These are phyloP conservation scores for Terfezia boudieri DNA, from an alignment of 495 filamentous ascomycete genomes.

Conservation along the genomic window DNA sequence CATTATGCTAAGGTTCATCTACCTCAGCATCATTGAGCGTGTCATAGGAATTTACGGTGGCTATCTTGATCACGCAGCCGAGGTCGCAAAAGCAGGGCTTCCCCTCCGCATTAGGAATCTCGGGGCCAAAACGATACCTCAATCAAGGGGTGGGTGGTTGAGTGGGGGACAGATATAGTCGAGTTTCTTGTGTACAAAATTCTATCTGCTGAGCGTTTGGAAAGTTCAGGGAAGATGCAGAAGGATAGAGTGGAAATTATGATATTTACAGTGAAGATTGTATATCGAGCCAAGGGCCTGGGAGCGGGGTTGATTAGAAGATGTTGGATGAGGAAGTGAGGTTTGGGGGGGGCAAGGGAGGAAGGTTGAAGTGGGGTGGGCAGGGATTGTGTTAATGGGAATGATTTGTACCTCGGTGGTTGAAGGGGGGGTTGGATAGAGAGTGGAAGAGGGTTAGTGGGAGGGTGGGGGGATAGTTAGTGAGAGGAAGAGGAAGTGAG, in stretches of 20 bases:
- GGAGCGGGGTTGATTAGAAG: conserved; percentile 34
- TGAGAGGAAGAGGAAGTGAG: too few relatives aligned
- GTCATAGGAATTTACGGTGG: conserved; percentile 24
- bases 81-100: conserved; percentile 28
- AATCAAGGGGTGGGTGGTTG: conserved; percentile 28
- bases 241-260: conserved; percentile 37
- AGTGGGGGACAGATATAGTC: conserved; percentile 37
- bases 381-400: too few relatives aligned
- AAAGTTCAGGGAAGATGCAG: conserved; percentile 18
- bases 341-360: conserved; percentile 3
- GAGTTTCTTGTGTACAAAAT: conserved; percentile 19
- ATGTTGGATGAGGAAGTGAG: conserved; percentile 5
- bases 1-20: conserved; percentile 28
- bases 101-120: conserved; percentile 19
- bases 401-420: background rate
- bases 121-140: conserved; percentile 11
- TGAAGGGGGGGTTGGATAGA: background rate
- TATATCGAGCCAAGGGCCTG: conserved; percentile 35
- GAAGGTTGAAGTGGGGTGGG: background rate
- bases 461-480: too few relatives aligned
- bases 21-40: conserved; percentile 22
- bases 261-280: conserved; percentile 50
- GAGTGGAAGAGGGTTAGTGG: background rate
- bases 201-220: background rate
- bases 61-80: conserved; percentile 28